A percentile compares a stretch with the other conserved stretches of the same genome.
These are phyloP conservation scores for Sordariomycetes sp. DNA, from an alignment of 2,329 filamentous ascomycete species.

Conservation along the genomic window DNA sequence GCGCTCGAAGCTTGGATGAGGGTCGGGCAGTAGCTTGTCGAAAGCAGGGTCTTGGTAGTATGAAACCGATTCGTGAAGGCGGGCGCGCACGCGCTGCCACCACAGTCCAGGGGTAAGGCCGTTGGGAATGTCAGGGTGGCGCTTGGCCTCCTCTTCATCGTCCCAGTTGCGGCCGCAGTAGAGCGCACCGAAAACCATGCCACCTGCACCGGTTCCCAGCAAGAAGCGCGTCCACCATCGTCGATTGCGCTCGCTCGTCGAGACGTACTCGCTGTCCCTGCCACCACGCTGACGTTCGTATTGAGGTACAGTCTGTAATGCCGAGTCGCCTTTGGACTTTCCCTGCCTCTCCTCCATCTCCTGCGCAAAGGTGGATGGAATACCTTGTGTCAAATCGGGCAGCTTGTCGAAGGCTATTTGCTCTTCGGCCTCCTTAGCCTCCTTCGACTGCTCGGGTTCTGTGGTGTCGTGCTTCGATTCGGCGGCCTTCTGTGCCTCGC, in stretches of 20 bases:
- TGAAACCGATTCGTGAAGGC: slow-evolving; percentile 65
- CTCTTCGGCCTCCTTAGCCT: slow-evolving; percentile 20
- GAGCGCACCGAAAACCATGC: slow-evolving; percentile 47
- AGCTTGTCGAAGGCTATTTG: slow-evolving; percentile 56
- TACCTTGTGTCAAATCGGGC: slow-evolving; percentile 87
- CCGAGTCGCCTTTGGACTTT: slow-evolving; percentile 14
- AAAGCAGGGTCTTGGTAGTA: slow-evolving; percentile 98
- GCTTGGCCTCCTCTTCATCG: slow-evolving; percentile 62
- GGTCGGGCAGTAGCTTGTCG: slow-evolving; percentile 79
- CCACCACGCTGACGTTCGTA: slow-evolving; percentile 18
- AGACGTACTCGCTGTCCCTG: slow-evolving; percentile 71
- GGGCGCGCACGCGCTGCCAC: slow-evolving; percentile 71
- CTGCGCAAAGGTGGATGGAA: slow-evolving; percentile 80
- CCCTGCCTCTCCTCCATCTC: slow-evolving; percentile 48
- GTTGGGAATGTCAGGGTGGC: slow-evolving; percentile 63
- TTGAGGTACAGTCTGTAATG: slow-evolving; percentile 25
- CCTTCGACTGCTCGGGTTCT: slow-evolving; percentile 9
- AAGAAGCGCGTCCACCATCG: slow-evolving; percentile 67
- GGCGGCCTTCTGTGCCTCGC: slow-evolving; percentile 11
- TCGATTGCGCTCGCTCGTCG: slow-evolving; percentile 77
- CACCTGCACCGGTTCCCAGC: slow-evolving; percentile 51
- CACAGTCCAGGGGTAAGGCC: slow-evolving; percentile 70
- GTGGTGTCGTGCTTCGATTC: no score
- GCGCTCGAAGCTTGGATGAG: slow-evolving; percentile 68
- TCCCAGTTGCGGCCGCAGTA: slow-evolving; percentile 90